Conservation (phyloP, 495 filamentous ascomycete species). For the Lepraria neglecta region DNA sequence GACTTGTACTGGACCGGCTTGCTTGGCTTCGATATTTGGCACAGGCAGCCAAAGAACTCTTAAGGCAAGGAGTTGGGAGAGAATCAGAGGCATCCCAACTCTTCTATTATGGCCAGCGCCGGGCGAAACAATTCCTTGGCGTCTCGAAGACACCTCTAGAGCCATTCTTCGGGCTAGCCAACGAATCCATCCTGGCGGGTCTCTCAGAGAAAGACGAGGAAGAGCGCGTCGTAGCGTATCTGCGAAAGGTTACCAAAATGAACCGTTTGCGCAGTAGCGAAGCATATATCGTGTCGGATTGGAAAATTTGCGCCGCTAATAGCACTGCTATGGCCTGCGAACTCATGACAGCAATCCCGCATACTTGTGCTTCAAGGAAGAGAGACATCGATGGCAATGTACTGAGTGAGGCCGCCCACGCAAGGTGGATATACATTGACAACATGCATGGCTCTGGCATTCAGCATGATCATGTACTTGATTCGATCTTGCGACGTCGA, state of each 20-base stretch:
- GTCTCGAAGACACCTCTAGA: neutral
- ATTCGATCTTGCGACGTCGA: neutral
- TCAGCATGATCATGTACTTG: neutral
- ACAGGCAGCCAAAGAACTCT: slow-evolving; percentile 12
- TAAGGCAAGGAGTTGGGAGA: neutral
- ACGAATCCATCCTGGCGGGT: slow-evolving; percentile 5
- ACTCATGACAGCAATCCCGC: slow-evolving; percentile 17
- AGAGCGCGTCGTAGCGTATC: slow-evolving; percentile 13
- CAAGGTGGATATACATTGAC: slow-evolving; percentile 2
- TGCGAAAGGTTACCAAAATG: slow-evolving; percentile 1
- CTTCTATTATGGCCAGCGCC: slow-evolving; percentile 6
- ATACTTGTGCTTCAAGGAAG: slow-evolving; percentile 7
- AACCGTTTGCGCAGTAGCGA: slow-evolving; percentile 5
- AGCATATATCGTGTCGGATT: neutral
- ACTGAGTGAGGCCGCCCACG: neutral
- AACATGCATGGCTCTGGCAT: too few relatives aligned
- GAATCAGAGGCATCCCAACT: slow-evolving; percentile 6
- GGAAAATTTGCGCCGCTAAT: neutral
- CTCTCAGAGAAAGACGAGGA: slow-evolving; percentile 2
- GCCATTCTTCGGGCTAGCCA: slow-evolving; percentile 13
- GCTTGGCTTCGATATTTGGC: slow-evolving; percentile 11
- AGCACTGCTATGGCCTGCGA: neutral
- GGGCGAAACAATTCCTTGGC: slow-evolving; percentile 10
- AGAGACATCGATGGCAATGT: slow-evolving; percentile 10
- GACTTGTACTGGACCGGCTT: neutral